Conservation (phyloP, 2,329 filamentous ascomycete species). For the Cercospora zeina region DNA sequence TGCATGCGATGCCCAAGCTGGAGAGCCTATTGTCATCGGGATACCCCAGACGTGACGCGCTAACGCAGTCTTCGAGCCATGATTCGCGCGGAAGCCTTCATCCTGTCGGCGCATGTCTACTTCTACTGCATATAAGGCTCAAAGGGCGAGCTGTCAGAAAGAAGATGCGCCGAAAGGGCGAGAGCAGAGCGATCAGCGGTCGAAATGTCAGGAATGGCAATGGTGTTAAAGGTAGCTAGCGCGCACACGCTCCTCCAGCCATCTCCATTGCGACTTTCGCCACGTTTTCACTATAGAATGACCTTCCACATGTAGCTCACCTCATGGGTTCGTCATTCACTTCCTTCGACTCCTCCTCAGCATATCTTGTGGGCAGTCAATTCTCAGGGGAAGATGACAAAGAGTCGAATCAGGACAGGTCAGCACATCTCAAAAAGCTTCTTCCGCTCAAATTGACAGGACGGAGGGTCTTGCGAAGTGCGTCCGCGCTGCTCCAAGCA, state of each 20-base stretch:
- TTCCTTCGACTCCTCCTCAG: not conserved
- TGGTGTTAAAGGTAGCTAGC: not conserved
- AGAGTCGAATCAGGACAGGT: not conserved
- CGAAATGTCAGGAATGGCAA: not conserved
- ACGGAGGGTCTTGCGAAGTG: not conserved
- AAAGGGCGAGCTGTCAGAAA: not conserved
- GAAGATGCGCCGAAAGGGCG: not conserved
- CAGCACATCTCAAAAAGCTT: not conserved
- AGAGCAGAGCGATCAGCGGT: not conserved
- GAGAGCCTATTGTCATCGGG: not conserved
- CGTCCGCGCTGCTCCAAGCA: not conserved
- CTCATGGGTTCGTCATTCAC: not conserved
- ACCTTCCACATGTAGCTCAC: not conserved
- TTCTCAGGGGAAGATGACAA: not conserved
- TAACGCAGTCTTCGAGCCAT: not conserved
- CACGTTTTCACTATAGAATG: not conserved
- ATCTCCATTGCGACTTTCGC: not conserved
- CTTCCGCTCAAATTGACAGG: not conserved
- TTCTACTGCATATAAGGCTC: not conserved
- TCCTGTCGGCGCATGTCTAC: not conserved
- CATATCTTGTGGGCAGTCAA: not conserved
- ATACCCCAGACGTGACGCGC: not conserved
- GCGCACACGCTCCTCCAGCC: not conserved
- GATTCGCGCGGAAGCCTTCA: not conserved
- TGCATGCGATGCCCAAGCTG: not conserved